Base-by-base conservation (phyloP, 257 asterid genomes). In the Leptodermis oblonga region DNA sequence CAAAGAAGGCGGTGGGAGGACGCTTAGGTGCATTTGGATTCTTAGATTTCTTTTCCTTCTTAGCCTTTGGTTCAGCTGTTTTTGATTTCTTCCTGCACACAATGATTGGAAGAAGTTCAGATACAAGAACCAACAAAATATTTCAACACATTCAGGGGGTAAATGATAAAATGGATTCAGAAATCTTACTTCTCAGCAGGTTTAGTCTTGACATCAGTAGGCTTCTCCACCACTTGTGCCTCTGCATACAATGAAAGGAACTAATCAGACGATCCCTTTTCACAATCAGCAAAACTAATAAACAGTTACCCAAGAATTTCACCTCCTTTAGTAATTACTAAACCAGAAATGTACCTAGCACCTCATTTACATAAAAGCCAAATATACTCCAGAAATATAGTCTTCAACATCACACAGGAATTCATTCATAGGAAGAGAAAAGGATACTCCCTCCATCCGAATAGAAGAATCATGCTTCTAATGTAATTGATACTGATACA, bases 1-100 rank as follows among this genome's bases (percentile, higher is more conserved):
- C 20, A 7, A 90, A 92, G 86, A 90, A 92, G 1, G 98, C 96
- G 59, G 96, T 88, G 3, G 82, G 82, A 41, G 98, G 96, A 22
- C 95, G 89, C 67, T 92, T 92, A 2, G 77, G 92, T 1, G 77
- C 82, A 62, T 82, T 85, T 0, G 88, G 78, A 49, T 81, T 63
- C 78, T 87, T 86, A 0, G 72, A 71, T 73, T 83, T 82, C 83
- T 82, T 90, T 34, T 70, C 82, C 75, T 69, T 85, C 48, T 82
- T 84, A 15, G 83, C 20, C 59, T 73, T 87, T 34, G 87, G 73
- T 34, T 83, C 92, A 0, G 83, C 23, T 51, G 74, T 17, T 41
- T 76, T 87, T 22, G 70, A 56, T 84, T 80, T 89, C 72, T 22
- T 87, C 70, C 97, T 90, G 82, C 43, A 39, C 43, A 53, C 8